phyloP scores from a whole-genome alignment of 805 yeast genomes.

The Metschnikowia picachoensis region DNA sequence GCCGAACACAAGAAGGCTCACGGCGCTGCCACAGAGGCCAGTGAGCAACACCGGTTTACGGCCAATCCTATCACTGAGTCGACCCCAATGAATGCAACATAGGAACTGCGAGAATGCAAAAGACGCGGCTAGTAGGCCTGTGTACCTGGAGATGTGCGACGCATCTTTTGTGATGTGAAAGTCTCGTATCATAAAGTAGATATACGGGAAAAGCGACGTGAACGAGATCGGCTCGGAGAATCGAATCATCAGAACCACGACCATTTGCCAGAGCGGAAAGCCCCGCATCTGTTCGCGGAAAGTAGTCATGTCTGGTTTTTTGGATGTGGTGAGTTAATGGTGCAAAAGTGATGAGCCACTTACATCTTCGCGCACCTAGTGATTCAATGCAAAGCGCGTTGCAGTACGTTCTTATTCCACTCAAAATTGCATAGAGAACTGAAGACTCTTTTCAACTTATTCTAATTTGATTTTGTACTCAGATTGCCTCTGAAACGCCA shows the following conservation, averaged over 20 bases:
- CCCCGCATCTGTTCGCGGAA: constrained; percentile 16
- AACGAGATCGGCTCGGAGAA: constrained; percentile 21
- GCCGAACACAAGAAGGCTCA: constrained; percentile 27
- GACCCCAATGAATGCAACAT: constrained; percentile 29
- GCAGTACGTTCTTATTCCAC: no score
- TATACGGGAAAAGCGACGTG: constrained; percentile 21
- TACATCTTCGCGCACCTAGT: no score
- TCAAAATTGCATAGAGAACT: no score
- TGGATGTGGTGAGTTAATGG: no score
- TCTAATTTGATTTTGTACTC: no score
- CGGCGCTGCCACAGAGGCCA: constrained; percentile 26
- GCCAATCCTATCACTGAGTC: constrained; percentile 27
- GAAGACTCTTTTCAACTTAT: no score
- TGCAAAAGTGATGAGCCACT: not conserved
- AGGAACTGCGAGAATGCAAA: constrained; percentile 20
- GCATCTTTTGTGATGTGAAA: constrained; percentile 18
- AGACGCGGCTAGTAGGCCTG: constrained; percentile 19
- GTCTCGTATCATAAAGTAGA: constrained; percentile 21
- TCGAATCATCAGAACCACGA: constrained; percentile 17
- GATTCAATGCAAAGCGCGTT: no score
- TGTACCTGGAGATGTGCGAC: constrained; percentile 16
- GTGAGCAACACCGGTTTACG: constrained; percentile 25
- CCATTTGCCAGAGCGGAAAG: constrained; percentile 21
- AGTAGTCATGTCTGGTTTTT: constrained; percentile 1
- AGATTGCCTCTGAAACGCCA: no score